A percentile compares a stretch with the other conserved stretches of the same genome.
Evolutionary conservation across 805 yeast species (phyloP).

Genomic region (Brettanomyces naardenensis): DNA sequence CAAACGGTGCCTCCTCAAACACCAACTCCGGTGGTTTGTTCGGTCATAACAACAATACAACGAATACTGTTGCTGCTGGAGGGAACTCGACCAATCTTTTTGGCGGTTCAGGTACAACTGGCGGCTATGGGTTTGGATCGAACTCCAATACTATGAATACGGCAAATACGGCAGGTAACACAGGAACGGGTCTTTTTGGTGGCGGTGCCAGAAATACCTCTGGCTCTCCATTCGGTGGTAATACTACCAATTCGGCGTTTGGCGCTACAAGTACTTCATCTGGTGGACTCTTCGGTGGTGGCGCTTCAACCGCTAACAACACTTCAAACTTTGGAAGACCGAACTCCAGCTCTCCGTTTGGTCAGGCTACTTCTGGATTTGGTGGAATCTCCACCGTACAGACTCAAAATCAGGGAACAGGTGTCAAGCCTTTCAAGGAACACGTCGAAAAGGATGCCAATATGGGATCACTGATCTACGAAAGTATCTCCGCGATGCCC

Average conservation of each 20-base stretch:
- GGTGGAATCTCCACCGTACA: conserved; percentile 22
- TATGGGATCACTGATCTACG: conserved; percentile 51
- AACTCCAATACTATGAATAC: conserved; percentile 11
- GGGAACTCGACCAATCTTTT: conserved; percentile 16
- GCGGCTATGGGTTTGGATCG: conserved; percentile 7
- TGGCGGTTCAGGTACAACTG: conserved; percentile 13
- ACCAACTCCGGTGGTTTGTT: conserved; percentile 8
- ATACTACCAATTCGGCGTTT: conserved; percentile 8
- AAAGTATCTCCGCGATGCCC: conserved; percentile 82
- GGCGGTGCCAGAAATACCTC: conserved; percentile 22
- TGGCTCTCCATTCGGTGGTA: conserved; percentile 30
- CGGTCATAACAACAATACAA: conserved; percentile 12
- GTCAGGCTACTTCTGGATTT: conserved; percentile 28
- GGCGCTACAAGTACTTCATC: conserved; percentile 7
- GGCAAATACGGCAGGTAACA: conserved; percentile 10
- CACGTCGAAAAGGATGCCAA: conserved; percentile 64
- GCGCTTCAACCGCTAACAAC: conserved; percentile 18
- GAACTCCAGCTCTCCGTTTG: conserved; percentile 30
- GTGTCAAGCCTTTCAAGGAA: conserved; percentile 60
- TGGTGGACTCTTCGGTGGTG: conserved; percentile 14
- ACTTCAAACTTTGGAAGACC: conserved; percentile 24
- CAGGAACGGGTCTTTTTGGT: conserved; percentile 14
- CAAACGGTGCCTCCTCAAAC: conserved; percentile 3
- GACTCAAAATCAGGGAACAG: conserved; percentile 56
- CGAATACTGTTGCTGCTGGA: conserved; percentile 4